These are phyloP conservation scores for Aspergillus fumigatiaffinis DNA, from an alignment of 2,329 filamentous ascomycete species.

Conservation along the genomic window DNA sequence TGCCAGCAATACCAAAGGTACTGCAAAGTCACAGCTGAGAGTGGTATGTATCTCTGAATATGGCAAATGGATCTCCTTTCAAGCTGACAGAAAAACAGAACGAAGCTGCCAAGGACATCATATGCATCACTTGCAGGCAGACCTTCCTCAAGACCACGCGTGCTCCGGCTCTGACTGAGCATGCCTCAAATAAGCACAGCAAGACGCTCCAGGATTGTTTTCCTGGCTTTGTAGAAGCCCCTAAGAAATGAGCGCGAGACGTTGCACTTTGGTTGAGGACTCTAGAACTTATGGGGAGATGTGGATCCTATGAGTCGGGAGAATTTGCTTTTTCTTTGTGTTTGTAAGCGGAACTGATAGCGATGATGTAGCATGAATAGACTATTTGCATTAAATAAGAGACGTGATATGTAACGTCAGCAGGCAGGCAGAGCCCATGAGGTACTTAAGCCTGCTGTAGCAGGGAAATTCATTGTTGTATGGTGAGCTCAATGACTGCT, in stretches of 20 bases:
- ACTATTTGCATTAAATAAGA: not conserved
- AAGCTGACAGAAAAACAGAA: slow-evolving; percentile 50
- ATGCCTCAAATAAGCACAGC: slow-evolving; percentile 73
- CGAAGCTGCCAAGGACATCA: slow-evolving; percentile 68
- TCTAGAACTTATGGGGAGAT: not conserved
- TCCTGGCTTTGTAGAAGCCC: slow-evolving; percentile 35
- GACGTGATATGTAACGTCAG: not conserved
- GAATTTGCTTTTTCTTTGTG: not conserved
- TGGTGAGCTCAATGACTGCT: too few species aligned
- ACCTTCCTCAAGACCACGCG: slow-evolving; percentile 76
- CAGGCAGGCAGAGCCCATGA: too few species aligned
- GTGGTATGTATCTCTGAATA: slow-evolving; percentile 46
- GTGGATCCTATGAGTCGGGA: not conserved
- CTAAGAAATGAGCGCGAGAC: slow-evolving; percentile 6
- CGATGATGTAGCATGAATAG: not conserved
- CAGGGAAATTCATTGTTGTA: too few species aligned
- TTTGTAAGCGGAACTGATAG: not conserved
- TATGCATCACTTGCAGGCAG: slow-evolving; percentile 72
- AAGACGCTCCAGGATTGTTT: slow-evolving; percentile 71
- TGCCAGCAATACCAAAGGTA: slow-evolving; percentile 56
- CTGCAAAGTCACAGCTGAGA: slow-evolving; percentile 64
- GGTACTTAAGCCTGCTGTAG: too few species aligned
- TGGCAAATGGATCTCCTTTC: not conserved
- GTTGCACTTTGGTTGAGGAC: not conserved
- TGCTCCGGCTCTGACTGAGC: slow-evolving; percentile 65